Base-by-base conservation (phyloP, 2,329 filamentous ascomycete genomes). In the Sporothrix globosa region DNA sequence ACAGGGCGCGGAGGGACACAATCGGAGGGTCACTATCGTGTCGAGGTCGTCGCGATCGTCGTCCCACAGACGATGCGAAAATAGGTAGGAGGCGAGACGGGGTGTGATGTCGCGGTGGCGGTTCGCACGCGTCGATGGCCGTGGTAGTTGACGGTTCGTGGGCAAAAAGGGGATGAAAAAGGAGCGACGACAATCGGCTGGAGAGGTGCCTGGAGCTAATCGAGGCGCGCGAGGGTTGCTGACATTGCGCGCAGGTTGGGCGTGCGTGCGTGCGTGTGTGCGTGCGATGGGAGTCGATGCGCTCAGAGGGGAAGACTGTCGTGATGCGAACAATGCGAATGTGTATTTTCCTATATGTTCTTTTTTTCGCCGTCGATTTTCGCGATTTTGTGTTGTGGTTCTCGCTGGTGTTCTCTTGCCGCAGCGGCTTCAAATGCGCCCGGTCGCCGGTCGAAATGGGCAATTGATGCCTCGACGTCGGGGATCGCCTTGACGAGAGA, bases 161-260 rank as follows among this genome's bases (percentile, higher is more conserved):
- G 17, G 6, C 2, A n/a, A 50, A 21, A 50, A 21, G 5, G 44
- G 5, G 61, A 34, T 11, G 27, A 41, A 17, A 63, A 34, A 69
- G 13, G n/a, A 34, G 54, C 14, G 30, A 34, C 19, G 9, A 11
- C 19, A 68, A 68, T 39, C 46, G 14, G 46, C 17, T 46, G 19
- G 30, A 21, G 50, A 13, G 46, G 27, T 50, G 63, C 63, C 56
- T 19, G 34, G 34, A 34, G 68, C 54, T 61, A 63, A 44, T 53
- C 56, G 68, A 69, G 56, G 56, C 56, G 21, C 68, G 54, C 56
- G 46, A 27, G 56, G 44, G 48, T n/a, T n/a, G 54, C 54, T 41
- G 56, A 60, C 68, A 69, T 69, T 41, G 56, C 24, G 50, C 14
- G 50, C n/a, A n/a, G 48, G 30, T 2, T n/a, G 24, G 24, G 21